phyloP scores from a whole-genome alignment of 192 early-diverging fungal species.

The Phlyctochytrium arcticum region DNA sequence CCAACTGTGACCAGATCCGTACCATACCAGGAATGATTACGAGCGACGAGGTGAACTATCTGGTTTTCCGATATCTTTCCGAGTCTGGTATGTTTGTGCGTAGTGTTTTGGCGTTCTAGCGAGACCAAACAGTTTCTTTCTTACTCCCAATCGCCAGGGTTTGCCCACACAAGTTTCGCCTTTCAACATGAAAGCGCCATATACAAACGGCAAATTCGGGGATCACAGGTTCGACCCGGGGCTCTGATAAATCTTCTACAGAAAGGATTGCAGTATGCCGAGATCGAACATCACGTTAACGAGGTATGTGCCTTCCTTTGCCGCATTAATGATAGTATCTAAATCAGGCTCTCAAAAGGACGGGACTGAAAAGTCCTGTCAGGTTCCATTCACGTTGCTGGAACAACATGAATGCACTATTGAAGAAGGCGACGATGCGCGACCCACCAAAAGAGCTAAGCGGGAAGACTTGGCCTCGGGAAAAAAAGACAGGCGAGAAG shows the following conservation, averaged over 20 bases:
- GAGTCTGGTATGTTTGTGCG: slow-evolving; percentile 75
- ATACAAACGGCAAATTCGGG: slow-evolving; percentile 39
- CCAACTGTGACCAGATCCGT: no score
- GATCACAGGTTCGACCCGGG: slow-evolving; percentile 69
- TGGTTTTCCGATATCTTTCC: slow-evolving; percentile 80
- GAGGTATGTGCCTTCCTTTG: slow-evolving; percentile 42
- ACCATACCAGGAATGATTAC: slow-evolving; percentile 23
- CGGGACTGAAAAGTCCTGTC: slow-evolving; percentile 71
- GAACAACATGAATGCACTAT: slow-evolving; percentile 63
- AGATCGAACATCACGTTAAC: slow-evolving; percentile 83
- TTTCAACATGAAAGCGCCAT: slow-evolving; percentile 85
- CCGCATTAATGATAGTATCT: neutral
- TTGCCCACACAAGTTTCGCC: slow-evolving; percentile 78
- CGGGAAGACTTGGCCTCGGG: slow-evolving; percentile 13
- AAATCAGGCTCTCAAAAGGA: slow-evolving; percentile 45
- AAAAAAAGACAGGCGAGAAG: slow-evolving; percentile 10
- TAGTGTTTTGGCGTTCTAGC: no score
- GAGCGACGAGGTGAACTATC: slow-evolving; percentile 84
- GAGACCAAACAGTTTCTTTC: neutral
- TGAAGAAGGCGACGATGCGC: slow-evolving; percentile 23
- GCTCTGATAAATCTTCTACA: slow-evolving; percentile 81
- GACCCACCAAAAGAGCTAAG: slow-evolving; percentile 9
- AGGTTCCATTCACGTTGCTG: slow-evolving; percentile 64
- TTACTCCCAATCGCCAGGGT: slow-evolving; percentile 49
- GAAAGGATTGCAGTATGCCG: slow-evolving; percentile 87